Percentiles rank a stretch among this genome's conserved stretches.
These are phyloP conservation scores for Petunia secreta DNA, from an alignment of 257 asterid genomes.

Conservation along the genomic window DNA sequence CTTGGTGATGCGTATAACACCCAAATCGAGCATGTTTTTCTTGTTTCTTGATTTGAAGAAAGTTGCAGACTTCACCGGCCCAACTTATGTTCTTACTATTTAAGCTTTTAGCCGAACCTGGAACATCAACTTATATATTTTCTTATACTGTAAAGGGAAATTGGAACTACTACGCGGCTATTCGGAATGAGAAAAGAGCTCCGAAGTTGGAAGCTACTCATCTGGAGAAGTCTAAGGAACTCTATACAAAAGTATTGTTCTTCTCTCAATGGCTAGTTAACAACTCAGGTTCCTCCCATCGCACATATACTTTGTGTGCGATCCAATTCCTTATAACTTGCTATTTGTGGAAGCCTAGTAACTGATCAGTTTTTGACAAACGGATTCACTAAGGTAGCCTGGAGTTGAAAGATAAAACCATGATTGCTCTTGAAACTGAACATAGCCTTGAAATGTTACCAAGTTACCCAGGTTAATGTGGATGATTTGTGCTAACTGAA, in stretches of 20 bases:
- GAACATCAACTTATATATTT: constrained; percentile 34
- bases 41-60: constrained; percentile 4
- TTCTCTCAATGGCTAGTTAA: constrained; percentile 30
- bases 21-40: neutral
- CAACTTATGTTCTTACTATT: constrained; percentile 20
- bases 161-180: constrained; percentile 81
- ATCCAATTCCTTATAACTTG: neutral
- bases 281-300: constrained; percentile 27
- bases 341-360: constrained; percentile 14
- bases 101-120: constrained; percentile 26
- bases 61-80: constrained; percentile 15
- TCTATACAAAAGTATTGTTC: constrained; percentile 75
- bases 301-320: neutral
- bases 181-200: constrained; percentile 85
- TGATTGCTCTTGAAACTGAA: constrained; percentile 8
- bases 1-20: constrained; percentile 17
- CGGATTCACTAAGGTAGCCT: neutral
- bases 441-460: constrained; percentile 21
- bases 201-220: constrained; percentile 97
- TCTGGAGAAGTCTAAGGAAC: constrained; percentile 97
- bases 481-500: neutral
- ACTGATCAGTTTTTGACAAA: neutral
- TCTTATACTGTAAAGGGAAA: constrained; percentile 66
- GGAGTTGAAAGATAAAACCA: neutral
- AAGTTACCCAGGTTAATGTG: neutral